Evolutionary conservation across 306 rosid species (phyloP), one percentile per base, ranked within the genome.

Genomic region (Prunus fruticosa): DNA sequence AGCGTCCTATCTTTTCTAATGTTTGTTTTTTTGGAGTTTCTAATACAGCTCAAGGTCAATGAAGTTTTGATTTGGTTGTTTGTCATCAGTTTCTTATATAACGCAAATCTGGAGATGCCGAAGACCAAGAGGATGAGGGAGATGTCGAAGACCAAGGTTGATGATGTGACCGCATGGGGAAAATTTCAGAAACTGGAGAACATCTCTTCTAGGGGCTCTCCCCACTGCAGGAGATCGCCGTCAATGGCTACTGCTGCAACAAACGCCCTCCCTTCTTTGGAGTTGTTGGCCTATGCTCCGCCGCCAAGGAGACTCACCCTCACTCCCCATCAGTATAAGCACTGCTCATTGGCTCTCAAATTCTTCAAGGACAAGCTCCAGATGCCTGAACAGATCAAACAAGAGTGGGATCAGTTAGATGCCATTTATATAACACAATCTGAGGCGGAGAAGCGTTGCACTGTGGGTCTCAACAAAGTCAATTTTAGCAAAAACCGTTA

Each of bases 401-500:
- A 82, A 45, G 98, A 92, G 90, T 90, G 90, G 62, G 73, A 66
- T 18, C 87, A 38, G 76, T 79, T 95, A 87, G 90, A 92, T 95
- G 96, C 38, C 49, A 32, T 15, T 4, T 51, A 32, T 64, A 77
- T 89, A 45, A 86, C 97, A 7, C 76, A 78, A 5, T 82, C 86
- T 50, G 93, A 89, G 88, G 88, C 79, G 93, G 79, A 18, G 79
- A 86, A 79, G 41, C 84, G 80, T 41, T 85, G 92, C 81, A 75
- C 75, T 22, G 93, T 92, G 56, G 98, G 93, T 77, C 76, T 84
- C 47, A 84, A 90, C 72, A 56, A 62, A 6, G 96, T 88, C 65
- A 95, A 95, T 86, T n/a, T 67, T 76, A 50, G 54, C 87, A 95
- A 95, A 67, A 95, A 95, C 62, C 92, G 97, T 11, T 95, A 95